Conservation (phyloP, 2,329 filamentous ascomycete species). For the Fusarium duplospermum region DNA sequence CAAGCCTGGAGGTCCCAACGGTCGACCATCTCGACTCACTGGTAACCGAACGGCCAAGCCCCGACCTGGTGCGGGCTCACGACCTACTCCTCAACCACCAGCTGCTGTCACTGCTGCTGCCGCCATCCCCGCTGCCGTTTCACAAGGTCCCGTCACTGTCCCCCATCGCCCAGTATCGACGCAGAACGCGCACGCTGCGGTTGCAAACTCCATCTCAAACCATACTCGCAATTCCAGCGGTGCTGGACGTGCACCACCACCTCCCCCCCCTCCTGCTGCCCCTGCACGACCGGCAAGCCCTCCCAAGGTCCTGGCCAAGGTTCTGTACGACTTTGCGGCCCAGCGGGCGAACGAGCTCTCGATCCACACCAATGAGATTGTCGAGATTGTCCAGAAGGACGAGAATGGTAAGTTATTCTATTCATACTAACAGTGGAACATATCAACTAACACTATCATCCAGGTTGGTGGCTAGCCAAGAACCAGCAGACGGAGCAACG, state of each 20-base stretch:
- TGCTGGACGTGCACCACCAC: conserved; percentile 68
- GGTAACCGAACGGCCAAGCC: conserved; percentile 59
- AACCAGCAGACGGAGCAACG: conserved; percentile 68
- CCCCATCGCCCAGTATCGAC: conserved; percentile 14
- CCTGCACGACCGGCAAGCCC: conserved; percentile 62
- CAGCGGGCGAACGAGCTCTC: conserved; percentile 88
- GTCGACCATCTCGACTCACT: conserved; percentile 79
- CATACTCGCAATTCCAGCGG: conserved; percentile 67
- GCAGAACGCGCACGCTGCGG: conserved; percentile 21
- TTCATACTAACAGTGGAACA: background rate
- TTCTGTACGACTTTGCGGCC: conserved; percentile 90
- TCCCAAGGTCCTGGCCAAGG: conserved; percentile 85
- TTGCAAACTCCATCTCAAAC: conserved; percentile 52
- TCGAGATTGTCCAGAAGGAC: conserved; percentile 94
- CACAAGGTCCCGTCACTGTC: conserved; percentile 33
- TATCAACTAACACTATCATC: conserved; percentile 50
- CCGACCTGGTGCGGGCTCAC: conserved; percentile 52
- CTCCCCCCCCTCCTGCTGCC: conserved; percentile 69
- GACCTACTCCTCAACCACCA: conserved; percentile 50
- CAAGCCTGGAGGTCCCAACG: conserved; percentile 86
- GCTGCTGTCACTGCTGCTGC: conserved; percentile 45
- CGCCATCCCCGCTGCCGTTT: conserved; percentile 40
- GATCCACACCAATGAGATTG: conserved; percentile 80
- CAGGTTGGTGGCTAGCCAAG: conserved; percentile 97
- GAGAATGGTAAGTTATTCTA: conserved; percentile 78